phyloP scores from a whole-genome alignment of 768 basidiomycete genomes.

The Porphyrellus cyaneotinctus region DNA sequence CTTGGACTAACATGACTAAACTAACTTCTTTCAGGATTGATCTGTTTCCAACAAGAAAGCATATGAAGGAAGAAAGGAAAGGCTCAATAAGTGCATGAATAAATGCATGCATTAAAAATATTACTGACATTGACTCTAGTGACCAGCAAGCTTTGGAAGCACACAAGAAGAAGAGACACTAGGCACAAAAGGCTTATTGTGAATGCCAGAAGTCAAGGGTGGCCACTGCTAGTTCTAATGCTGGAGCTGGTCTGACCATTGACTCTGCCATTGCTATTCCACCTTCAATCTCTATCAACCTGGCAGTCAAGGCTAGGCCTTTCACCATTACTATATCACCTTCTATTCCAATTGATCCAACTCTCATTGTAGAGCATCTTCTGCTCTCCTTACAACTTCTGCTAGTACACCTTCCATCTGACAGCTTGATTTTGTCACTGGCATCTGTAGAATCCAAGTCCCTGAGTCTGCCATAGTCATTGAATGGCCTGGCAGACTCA shows the following conservation, averaged over 20 bases:
- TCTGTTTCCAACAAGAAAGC: not conserved
- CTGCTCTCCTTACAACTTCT: too few species aligned
- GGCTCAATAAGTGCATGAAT: not conserved
- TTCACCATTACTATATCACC: too few species aligned
- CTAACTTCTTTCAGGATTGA: too few species aligned
- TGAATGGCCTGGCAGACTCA: not conserved
- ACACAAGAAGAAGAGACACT: not conserved
- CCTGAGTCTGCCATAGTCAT: not conserved
- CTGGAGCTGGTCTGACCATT: not conserved
- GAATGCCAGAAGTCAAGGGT: not conserved
- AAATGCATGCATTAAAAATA: too few species aligned
- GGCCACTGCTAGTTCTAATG: not conserved
- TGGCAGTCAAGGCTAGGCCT: too few species aligned
- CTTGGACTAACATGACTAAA: too few species aligned
- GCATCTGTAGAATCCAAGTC: not conserved
- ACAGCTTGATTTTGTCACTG: not conserved
- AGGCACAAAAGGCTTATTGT: not conserved
- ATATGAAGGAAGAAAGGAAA: not conserved
- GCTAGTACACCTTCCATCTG: not conserved
- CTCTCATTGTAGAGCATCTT: too few species aligned
- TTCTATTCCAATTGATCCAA: too few species aligned
- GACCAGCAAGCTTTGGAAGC: not conserved
- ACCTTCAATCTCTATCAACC: too few species aligned
- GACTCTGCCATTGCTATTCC: too few species aligned
- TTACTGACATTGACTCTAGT: not conserved